Evolutionary conservation across 768 basidiomycete genomes (phyloP).

Genomic region (Trametes cubensis): DNA sequence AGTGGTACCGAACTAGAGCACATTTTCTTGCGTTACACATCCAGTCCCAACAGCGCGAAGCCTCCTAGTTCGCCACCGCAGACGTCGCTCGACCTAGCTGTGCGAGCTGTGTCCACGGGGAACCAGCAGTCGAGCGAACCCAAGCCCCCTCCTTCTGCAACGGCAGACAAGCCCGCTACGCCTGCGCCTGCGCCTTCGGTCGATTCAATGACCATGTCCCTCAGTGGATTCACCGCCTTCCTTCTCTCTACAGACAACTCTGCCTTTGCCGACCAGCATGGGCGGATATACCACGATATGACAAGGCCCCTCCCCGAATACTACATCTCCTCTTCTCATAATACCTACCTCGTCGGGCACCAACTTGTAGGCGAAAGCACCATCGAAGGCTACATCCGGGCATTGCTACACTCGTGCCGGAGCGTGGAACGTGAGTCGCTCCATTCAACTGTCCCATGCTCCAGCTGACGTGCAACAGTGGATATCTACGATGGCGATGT

Average conservation of each 20-base stretch:
- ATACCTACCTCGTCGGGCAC: slow-evolving; percentile 87
- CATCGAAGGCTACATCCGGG: slow-evolving; percentile 90
- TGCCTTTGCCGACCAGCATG: slow-evolving; percentile 54
- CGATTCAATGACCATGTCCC: slow-evolving; percentile 42
- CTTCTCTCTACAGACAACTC: slow-evolving; percentile 81
- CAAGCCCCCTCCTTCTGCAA: no score
- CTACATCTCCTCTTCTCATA: slow-evolving; percentile 87
- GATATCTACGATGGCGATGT: slow-evolving; percentile 89
- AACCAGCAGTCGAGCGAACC: not conserved
- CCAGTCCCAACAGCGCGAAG: slow-evolving; percentile 6
- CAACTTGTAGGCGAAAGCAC: slow-evolving; percentile 89
- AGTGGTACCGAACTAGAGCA: slow-evolving; percentile 35
- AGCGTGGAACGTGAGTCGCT: slow-evolving; percentile 81
- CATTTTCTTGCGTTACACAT: slow-evolving; percentile 44
- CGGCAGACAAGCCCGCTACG: slow-evolving; percentile 1
- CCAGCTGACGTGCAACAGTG: slow-evolving; percentile 50
- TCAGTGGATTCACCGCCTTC: slow-evolving; percentile 76
- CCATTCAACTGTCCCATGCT: not conserved
- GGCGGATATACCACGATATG: slow-evolving; percentile 79
- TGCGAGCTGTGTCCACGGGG: slow-evolving; percentile 22
- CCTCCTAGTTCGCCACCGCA: slow-evolving; percentile 29
- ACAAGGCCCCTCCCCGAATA: slow-evolving; percentile 85
- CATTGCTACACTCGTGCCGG: slow-evolving; percentile 86
- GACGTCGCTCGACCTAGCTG: slow-evolving; percentile 33
- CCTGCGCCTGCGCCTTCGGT: slow-evolving; percentile 12